Conservation (phyloP, 495 filamentous ascomycete species). For the Podospora fimiseda region DNA sequence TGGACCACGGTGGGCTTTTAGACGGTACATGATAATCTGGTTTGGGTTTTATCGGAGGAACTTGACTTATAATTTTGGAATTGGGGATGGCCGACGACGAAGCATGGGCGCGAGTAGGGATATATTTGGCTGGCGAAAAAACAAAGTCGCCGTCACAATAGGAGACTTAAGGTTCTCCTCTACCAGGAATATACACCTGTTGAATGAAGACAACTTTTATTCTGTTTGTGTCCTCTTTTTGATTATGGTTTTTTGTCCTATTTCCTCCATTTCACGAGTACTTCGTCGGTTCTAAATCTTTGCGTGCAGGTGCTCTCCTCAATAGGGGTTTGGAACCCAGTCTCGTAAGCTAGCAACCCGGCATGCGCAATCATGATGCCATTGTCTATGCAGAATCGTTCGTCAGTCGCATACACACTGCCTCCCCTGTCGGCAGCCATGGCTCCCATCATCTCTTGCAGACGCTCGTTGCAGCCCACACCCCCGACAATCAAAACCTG, state of each 20-base stretch:
- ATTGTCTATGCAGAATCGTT: conserved; percentile 97
- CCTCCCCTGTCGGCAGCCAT: conserved; percentile 92
- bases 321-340: conserved; percentile 66
- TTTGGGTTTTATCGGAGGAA: not conserved
- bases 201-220: not conserved
- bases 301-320: conserved; percentile 88
- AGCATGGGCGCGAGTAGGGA: no score
- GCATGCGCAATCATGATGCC: conserved; percentile 99
- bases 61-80: not conserved
- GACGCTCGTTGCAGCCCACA: conserved; percentile 93
- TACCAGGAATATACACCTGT: no score
- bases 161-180: no score
- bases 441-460: conserved; percentile 96
- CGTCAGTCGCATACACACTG: conserved; percentile 88
- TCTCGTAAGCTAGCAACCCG: conserved; percentile 74
- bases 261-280: conserved; percentile 85
- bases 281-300: conserved; percentile 91
- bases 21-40: not conserved
- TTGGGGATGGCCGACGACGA: not conserved
- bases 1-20: not conserved
- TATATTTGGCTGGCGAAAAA: not conserved
- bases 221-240: not conserved
- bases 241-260: conserved; percentile 18
- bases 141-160: not conserved
- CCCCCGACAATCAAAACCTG: conserved; percentile 94